Conservation (phyloP, 2,329 filamentous ascomycete species). For the Aspergillus jensenii region DNA sequence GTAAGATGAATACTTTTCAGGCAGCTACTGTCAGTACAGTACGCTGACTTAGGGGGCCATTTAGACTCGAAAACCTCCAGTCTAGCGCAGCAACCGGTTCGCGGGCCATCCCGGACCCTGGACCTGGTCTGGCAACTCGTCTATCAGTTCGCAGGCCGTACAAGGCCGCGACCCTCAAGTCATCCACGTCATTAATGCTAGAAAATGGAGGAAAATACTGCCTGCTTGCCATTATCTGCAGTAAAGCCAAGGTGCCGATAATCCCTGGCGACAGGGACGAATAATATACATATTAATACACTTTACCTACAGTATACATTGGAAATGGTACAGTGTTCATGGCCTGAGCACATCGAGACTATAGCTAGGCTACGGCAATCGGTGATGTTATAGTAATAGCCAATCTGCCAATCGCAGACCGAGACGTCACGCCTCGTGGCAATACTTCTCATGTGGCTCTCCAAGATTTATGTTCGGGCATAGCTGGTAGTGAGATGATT, state of each 20-base stretch:
- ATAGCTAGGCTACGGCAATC: not conserved
- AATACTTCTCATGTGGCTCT: no score
- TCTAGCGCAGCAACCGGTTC: no score
- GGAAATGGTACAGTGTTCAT: not conserved
- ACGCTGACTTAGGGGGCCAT: no score
- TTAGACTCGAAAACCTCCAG: no score
- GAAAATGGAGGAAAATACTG: not conserved
- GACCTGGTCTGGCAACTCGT: conserved; percentile 1
- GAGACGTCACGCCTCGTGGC: no score
- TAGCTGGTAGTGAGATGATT: no score
- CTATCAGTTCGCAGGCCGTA: not conserved
- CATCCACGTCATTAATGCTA: not conserved
- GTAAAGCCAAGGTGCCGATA: not conserved
- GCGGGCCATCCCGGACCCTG: not conserved
- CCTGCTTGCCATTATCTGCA: not conserved
- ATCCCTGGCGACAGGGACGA: not conserved
- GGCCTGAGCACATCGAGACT: not conserved
- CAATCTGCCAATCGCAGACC: not conserved
- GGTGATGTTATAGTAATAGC: not conserved
- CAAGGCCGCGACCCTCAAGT: not conserved
- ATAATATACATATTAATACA: not conserved
- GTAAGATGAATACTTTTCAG: no score
- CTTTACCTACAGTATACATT: not conserved
- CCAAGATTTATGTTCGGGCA: no score
- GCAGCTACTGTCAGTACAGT: no score